Percentiles rank a stretch among this genome's conserved stretches.
These are phyloP conservation scores for Colletotrichum graminicola DNA, from an alignment of 2,329 filamentous ascomycete species.

Conservation along the genomic window DNA sequence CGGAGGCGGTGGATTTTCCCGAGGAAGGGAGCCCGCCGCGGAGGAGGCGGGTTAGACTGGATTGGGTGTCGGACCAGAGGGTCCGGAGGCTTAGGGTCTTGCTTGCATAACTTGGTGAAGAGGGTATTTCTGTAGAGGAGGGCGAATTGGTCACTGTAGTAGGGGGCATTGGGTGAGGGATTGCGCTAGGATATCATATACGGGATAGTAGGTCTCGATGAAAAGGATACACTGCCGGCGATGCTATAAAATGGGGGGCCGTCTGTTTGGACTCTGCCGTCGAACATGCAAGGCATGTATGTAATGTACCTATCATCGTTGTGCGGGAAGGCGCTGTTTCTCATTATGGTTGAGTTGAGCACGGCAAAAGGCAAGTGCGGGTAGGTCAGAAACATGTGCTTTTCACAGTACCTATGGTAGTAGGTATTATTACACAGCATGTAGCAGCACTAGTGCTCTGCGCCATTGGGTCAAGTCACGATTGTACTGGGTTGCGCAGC, in stretches of 20 bases:
- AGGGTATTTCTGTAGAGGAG: not conserved
- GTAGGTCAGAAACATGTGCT: constrained; percentile 23
- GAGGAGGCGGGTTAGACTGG: constrained; percentile 3
- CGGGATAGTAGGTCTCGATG: not conserved
- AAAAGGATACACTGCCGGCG: not conserved
- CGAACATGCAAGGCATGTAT: not conserved
- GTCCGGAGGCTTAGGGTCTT: not conserved
- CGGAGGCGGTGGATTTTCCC: not conserved
- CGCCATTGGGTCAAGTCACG: constrained; percentile 22
- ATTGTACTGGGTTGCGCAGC: not conserved
- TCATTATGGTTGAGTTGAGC: not conserved
- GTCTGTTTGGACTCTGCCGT: not conserved
- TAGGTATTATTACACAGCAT: not conserved
- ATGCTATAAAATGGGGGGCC: not conserved
- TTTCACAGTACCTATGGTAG: constrained; percentile 18
- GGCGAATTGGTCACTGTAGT: not conserved
- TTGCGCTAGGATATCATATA: not conserved
- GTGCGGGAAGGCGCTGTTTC: not conserved
- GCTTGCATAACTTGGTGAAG: not conserved
- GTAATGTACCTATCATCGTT: no score
- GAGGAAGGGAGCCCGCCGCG: not conserved
- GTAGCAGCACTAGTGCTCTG: not conserved
- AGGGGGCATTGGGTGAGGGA: not conserved
- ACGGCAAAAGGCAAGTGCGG: not conserved
- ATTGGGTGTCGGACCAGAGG: constrained; percentile 16